phyloP scores from a whole-genome alignment of 441 rosid genomes.

The Syzygium syzygioides region DNA sequence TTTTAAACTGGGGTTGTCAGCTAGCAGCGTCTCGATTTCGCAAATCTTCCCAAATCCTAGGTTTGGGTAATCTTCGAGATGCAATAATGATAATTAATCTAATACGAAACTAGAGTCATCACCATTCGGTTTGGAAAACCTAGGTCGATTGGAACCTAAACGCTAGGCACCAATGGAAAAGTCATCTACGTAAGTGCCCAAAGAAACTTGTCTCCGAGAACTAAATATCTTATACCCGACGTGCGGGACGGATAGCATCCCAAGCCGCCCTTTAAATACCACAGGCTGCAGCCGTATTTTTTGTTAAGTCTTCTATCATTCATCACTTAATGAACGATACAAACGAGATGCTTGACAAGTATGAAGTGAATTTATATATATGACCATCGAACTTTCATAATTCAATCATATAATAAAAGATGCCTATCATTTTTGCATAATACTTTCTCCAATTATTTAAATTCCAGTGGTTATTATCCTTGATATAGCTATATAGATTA shows the following conservation, averaged over 20 bases:
- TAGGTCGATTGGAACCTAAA: neutral
- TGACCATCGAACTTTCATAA: neutral
- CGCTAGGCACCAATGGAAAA: neutral
- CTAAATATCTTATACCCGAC: neutral
- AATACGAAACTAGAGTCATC: too few relatives aligned
- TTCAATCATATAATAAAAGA: neutral
- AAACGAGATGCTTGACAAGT: neutral
- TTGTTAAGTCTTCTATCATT: neutral
- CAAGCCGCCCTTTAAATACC: neutral
- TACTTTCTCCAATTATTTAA: neutral
- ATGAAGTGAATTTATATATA: neutral
- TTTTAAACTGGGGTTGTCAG: neutral
- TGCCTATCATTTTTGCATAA: neutral
- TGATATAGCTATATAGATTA: neutral
- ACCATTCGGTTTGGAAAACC: neutral
- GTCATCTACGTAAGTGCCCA: neutral
- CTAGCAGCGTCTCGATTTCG: neutral
- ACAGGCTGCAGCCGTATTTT: too few relatives aligned
- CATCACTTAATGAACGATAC: neutral
- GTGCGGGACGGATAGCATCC: neutral
- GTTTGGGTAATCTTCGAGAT: neutral
- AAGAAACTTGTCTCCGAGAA: neutral
- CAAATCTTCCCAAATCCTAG: neutral
- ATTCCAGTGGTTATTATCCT: neutral
- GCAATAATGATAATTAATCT: neutral